phyloP scores from a whole-genome alignment of 2,329 filamentous ascomycete genomes.

The Davidsoniella eucalypti region DNA sequence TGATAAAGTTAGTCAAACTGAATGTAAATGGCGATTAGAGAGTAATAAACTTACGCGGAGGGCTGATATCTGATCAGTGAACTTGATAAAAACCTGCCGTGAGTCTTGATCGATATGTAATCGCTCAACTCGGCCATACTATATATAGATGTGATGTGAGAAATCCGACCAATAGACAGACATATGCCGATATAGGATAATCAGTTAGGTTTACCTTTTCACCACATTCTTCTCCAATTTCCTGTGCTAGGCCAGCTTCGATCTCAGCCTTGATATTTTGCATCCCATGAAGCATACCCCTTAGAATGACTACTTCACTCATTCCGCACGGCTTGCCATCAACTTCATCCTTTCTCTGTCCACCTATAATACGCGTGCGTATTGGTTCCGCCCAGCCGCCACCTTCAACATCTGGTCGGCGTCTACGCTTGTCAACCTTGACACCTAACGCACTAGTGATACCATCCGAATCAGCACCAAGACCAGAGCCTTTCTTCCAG shows the following conservation, averaged over 20 bases:
- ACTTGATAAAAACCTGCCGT: constrained; percentile 76
- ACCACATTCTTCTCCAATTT: constrained; percentile 87
- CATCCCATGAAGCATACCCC: constrained; percentile 75
- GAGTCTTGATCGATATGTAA: constrained; percentile 54
- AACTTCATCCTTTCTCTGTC: constrained; percentile 35
- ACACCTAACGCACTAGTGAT: constrained; percentile 73
- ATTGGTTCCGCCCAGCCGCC: constrained; percentile 58
- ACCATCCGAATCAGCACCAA: constrained; percentile 67
- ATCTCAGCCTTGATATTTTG: constrained; percentile 62
- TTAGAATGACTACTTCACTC: constrained; percentile 67
- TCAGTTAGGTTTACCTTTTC: constrained; percentile 39
- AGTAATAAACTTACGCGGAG: constrained; percentile 46
- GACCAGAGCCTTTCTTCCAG: constrained; percentile 73
- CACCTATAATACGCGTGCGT: constrained; percentile 59
- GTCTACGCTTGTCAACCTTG: constrained; percentile 73
- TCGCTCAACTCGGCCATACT: constrained; percentile 73
- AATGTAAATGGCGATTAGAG: not conserved
- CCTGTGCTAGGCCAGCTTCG: constrained; percentile 61
- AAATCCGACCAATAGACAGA: constrained; percentile 1
- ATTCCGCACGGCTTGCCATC: constrained; percentile 48
- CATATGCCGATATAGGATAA: too few species aligned
- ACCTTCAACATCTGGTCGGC: constrained; percentile 60
- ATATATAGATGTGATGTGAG: constrained; percentile 19
- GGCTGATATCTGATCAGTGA: constrained; percentile 70
- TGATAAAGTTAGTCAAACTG: not conserved